Base-by-base conservation (phyloP, 345 rosid genomes). In the Populus euphratica region DNA sequence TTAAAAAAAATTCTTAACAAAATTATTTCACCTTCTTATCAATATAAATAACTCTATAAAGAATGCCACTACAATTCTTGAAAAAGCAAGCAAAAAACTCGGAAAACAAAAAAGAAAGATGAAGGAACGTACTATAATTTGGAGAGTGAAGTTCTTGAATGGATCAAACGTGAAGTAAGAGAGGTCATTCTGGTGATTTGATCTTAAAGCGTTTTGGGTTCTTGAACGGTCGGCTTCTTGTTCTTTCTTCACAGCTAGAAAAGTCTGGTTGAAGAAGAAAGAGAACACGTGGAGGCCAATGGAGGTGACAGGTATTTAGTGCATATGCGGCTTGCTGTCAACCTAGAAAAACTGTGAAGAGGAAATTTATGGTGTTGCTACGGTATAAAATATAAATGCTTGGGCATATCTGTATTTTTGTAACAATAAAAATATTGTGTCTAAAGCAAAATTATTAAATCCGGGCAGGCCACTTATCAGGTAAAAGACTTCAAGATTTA, bases 131-230 rank as follows among this genome's bases (percentile, higher is more conserved):
- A 85, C 90, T 69, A 49, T 74, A 83, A 67, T 73, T 78, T 18
- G 23, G 81, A 73, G 21, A 82, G 64, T n/a, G 89, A 85, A 44
- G 85, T 35, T 54, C 77, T 81, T 23, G 88, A 82, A 44, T 79
- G 71, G 77, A 85, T 81, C 82, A 89, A 79, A 35, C 91, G 88
- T 7, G 89, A 81, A 33, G 82, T 84, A 61, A 81, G 31, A 38
- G 84, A 61, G 74, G 41, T 89, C 89, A 87, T 90, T 76, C 64
- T 73, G 71, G n/a, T 29, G 69, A 29, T 5, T 50, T 17, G 77
- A 74, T 61, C 39, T 27, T 29, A 56, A 6, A 9, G 3, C 6
- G 62, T 41, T 10, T 67, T 76, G 27, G 44, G 78, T 33, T 31
- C 14, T 31, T 17, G 43, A 67, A 75, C 18, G 38, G 16, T 76